Conservation (phyloP, 257 asterid genomes). For the Datura wrightii region DNA sequence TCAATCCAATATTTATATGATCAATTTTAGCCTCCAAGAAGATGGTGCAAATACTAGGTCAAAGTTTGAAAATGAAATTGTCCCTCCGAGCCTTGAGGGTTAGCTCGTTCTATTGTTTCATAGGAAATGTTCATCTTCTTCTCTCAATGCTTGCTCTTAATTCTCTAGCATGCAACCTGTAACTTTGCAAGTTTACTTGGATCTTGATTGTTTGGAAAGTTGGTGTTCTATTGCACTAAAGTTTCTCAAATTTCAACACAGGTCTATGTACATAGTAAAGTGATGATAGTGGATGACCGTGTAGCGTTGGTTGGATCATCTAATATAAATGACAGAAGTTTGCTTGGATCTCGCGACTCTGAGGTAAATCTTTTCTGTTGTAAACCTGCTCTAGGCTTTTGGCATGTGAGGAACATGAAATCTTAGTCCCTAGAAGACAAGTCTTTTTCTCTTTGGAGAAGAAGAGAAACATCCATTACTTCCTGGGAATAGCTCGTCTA, state of each 20-base stretch:
- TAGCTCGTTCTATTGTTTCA: neutral
- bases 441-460: neutral
- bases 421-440: neutral
- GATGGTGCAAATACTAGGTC: neutral
- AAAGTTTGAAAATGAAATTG: neutral
- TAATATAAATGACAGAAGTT: constrained; percentile 93
- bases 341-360: constrained; percentile 96
- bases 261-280: constrained; percentile 97
- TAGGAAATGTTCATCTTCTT: neutral
- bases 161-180: neutral
- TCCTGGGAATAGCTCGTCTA: neutral
- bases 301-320: constrained; percentile 84
- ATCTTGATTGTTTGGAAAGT: neutral
- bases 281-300: constrained; percentile 90
- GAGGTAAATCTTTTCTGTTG: constrained; percentile 58
- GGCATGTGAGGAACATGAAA: neutral
- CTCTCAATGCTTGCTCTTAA: constrained; percentile 13
- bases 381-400: neutral
- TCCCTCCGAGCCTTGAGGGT: neutral
- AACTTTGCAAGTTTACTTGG: neutral
- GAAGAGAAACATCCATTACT: constrained; percentile 12
- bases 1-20: constrained; percentile 17
- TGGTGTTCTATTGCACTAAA: constrained; percentile 10
- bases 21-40: constrained; percentile 18
- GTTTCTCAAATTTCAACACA: constrained; percentile 32